Conservation (phyloP, 2,329 filamentous ascomycete genomes). For the Pezicula rhizophila region DNA sequence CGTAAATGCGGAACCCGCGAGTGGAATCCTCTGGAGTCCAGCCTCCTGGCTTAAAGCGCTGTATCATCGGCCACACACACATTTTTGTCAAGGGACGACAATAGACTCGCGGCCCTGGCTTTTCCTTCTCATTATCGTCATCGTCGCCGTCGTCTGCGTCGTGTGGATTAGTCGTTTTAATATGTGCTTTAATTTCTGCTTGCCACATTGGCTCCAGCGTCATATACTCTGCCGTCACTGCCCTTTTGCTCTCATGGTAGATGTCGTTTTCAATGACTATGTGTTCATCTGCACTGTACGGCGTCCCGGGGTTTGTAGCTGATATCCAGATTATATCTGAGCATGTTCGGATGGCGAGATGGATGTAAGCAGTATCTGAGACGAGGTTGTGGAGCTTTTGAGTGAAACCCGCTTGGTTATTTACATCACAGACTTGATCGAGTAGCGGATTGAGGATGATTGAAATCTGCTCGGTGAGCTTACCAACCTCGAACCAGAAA, state of each 20-base stretch:
- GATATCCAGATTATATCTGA: constrained; percentile 19
- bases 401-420: constrained; percentile 3
- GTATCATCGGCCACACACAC: neutral
- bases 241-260: constrained; percentile 11
- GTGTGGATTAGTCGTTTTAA: too few relatives aligned
- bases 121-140: too few relatives aligned
- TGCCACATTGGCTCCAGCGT: too few relatives aligned
- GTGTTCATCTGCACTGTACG: constrained; percentile 15
- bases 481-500: constrained; percentile 40
- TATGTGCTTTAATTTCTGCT: neutral
- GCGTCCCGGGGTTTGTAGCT: constrained; percentile 9
- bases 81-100: neutral
- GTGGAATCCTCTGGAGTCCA: too few relatives aligned
- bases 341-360: constrained; percentile 16
- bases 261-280: constrained; percentile 3
- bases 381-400: constrained; percentile 23
- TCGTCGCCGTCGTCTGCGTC: too few relatives aligned
- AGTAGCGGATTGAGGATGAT: constrained; percentile 23
- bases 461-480: constrained; percentile 44
- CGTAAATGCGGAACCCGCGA: too few relatives aligned
- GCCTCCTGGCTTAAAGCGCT: neutral
- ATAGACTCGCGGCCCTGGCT: neutral
- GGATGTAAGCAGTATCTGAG: constrained; percentile 19
- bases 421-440: constrained; percentile 12
- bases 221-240: constrained; percentile 1